phyloP scores from a whole-genome alignment of 2,329 filamentous ascomycete species.

The Fusarium pilosicola region DNA sequence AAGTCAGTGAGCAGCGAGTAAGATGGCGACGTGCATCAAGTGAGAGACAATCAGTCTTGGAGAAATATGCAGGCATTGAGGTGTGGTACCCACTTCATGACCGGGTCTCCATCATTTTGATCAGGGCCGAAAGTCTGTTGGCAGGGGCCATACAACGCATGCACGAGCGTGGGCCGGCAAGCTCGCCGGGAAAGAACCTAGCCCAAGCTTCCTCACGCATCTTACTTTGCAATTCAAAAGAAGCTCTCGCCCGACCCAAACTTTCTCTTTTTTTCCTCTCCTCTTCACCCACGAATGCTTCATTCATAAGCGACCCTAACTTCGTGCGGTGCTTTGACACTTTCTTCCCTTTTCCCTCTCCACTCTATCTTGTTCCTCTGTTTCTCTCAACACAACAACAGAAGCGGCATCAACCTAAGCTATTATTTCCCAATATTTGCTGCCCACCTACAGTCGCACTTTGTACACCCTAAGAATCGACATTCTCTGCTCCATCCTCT shows the following conservation, averaged over 20 bases:
- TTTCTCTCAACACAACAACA: conserved; percentile 30
- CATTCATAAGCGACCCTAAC: conserved; percentile 56
- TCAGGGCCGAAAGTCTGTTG: conserved; percentile 43
- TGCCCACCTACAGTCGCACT: conserved; percentile 39
- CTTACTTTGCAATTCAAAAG: conserved; percentile 51
- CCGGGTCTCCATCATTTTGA: conserved; percentile 36
- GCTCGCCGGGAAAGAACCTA: conserved; percentile 39
- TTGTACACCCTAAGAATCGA: conserved; percentile 34
- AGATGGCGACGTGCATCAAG: conserved; percentile 13
- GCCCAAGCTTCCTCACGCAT: conserved; percentile 30
- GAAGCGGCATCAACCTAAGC: conserved; percentile 35
- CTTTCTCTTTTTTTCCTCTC: conserved; percentile 50
- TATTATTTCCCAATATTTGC: conserved; percentile 28
- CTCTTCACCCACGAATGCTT: conserved; percentile 63
- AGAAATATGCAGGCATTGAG: conserved; percentile 34
- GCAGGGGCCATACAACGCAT: conserved; percentile 36
- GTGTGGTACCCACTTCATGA: conserved; percentile 28
- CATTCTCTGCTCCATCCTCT: conserved; percentile 13
- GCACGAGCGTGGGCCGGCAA: conserved; percentile 38
- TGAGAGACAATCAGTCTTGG: conserved; percentile 32
- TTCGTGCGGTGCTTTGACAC: conserved; percentile 62
- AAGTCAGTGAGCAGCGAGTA: conserved; percentile 25
- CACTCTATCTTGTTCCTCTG: conserved; percentile 43
- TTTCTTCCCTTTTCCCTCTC: conserved; percentile 42
- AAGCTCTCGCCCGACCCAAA: conserved; percentile 49